phyloP scores from a whole-genome alignment of 495 filamentous ascomycete genomes.

The Penicillium mononematosum region DNA sequence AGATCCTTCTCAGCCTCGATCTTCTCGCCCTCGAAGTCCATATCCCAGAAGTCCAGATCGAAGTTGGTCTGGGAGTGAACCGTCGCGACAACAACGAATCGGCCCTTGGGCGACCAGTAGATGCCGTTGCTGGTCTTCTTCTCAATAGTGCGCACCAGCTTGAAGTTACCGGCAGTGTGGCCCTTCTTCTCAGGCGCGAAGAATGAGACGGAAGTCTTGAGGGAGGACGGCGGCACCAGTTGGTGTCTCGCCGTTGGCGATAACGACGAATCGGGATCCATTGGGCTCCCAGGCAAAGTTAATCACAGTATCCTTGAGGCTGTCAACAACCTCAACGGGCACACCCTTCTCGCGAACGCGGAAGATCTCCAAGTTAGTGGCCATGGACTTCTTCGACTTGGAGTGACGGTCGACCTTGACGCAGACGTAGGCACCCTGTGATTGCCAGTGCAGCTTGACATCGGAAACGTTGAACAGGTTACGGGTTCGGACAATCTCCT shows the following conservation, averaged over 20 bases:
- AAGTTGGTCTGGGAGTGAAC: slow-evolving; percentile 88
- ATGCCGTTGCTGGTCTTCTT: slow-evolving; percentile 99
- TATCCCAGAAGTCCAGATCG: slow-evolving; percentile 95
- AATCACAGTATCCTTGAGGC: slow-evolving; percentile 95
- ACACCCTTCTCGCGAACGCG: slow-evolving; percentile 94
- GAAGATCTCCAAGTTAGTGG: slow-evolving; percentile 98
- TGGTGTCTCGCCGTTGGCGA: slow-evolving; percentile 85
- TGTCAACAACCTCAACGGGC: slow-evolving; percentile 95
- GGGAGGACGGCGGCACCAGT: slow-evolving; percentile 79
- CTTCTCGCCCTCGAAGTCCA: slow-evolving; percentile 98
- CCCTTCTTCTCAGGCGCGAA: slow-evolving; percentile 96
- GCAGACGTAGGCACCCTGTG: slow-evolving; percentile 86
- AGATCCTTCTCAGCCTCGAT: slow-evolving; percentile 88
- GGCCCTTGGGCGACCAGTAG: slow-evolving; percentile 97
- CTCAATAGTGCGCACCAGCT: slow-evolving; percentile 86
- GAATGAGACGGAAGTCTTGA: slow-evolving; percentile 91
- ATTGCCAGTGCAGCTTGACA: slow-evolving; percentile 94
- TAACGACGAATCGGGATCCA: slow-evolving; percentile 93
- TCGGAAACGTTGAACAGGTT: slow-evolving; percentile 98
- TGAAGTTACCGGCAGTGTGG: slow-evolving; percentile 80
- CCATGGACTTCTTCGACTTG: slow-evolving; percentile 96
- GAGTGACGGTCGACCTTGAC: slow-evolving; percentile 99
- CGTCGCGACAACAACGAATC: slow-evolving; percentile 90
- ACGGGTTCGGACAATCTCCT: slow-evolving; percentile 86
- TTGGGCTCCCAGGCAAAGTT: slow-evolving; percentile 99